Percentiles rank a stretch among this genome's conserved stretches.
phyloP scores from a whole-genome alignment of 2,329 filamentous ascomycete genomes.

The Colletotrichum echinochloae region DNA sequence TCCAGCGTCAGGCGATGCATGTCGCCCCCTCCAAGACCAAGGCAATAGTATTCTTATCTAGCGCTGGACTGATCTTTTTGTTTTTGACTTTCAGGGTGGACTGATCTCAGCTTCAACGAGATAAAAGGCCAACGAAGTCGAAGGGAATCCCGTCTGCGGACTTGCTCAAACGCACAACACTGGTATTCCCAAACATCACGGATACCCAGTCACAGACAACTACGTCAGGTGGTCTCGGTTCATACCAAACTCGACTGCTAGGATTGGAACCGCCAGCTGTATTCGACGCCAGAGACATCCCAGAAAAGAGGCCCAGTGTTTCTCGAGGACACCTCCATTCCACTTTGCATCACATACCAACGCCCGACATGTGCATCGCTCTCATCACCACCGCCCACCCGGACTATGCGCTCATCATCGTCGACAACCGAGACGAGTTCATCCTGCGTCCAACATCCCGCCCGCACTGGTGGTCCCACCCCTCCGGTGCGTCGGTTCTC shows the following conservation, averaged over 20 bases:
- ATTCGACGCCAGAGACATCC: neutral
- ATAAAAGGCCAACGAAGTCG: conserved; percentile 12
- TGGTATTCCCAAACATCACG: neutral
- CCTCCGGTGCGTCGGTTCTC: conserved; percentile 60
- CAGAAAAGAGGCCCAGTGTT: neutral
- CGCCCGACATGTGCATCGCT: conserved; percentile 77
- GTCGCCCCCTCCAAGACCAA: conserved; percentile 17
- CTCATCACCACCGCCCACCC: conserved; percentile 82
- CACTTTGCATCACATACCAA: neutral
- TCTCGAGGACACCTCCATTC: neutral
- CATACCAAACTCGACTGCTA: neutral
- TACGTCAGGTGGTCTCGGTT: conserved; percentile 21
- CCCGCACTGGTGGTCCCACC: conserved; percentile 72
- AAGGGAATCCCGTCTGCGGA: neutral
- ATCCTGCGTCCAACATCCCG: conserved; percentile 73
- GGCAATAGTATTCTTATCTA: conserved; percentile 10
- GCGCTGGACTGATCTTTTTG: conserved; percentile 5
- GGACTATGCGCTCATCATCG: conserved; percentile 77
- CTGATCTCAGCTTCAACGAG: conserved; percentile 15
- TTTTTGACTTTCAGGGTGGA: conserved; percentile 15
- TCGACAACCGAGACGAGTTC: conserved; percentile 84
- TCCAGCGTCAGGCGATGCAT: conserved; percentile 34
- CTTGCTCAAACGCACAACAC: conserved; percentile 3
- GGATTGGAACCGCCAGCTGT: neutral
- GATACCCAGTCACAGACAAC: conserved; percentile 19